Base-by-base conservation (phyloP, 2,329 filamentous ascomycete genomes). In the Cladosporium colombiae region DNA sequence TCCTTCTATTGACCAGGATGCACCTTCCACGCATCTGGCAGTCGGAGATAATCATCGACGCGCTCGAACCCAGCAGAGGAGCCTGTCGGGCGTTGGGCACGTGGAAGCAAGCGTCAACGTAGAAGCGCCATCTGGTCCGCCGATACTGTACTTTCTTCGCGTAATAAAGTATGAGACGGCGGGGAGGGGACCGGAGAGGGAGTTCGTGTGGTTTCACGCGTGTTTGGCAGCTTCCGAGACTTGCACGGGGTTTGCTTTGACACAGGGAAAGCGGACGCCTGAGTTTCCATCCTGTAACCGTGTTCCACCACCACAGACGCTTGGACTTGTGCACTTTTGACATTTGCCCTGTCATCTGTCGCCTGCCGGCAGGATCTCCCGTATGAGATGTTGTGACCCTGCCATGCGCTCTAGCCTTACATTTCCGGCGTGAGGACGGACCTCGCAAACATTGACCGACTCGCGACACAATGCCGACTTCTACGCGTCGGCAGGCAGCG, bases 401-500 rank as follows among this genome's bases (percentile, higher is more conserved):
- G 31, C 55, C 33, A 57, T 57, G 55, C 55, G 29, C 55, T 23
- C 14, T 40, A 23, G 29, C 21, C n/a, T 13, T 21, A 49, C 25
- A 29, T n/a, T 10, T n/a, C 27, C 37, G 57, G 57, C 40, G 27
- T 31, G 62, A 66, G 52, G 59, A 65, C 23, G 60, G 27, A 55
- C 14, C 27, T 5, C 52, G 27, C 27, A 55, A 46, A 46, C 40
- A 46, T n/a, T 23, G n/a, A 21, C 29, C 52, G 14, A 55, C 52
- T 49, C 21, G 56, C 56, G 56, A 49, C 57, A 49, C 21, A n/a
- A 68, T 68, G 67, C 67, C 67, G 10, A 65, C 67, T 5, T 67
- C 67, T 23, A 68, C 67, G 14, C 57, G 67, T 31, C 67, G 67
- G 33, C 65, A 67, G 33, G 65, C 65, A 29, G 56, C 55, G 10